phyloP scores from a whole-genome alignment of 352 stramenopile genomes.

The Pythium scleroteichum region DNA sequence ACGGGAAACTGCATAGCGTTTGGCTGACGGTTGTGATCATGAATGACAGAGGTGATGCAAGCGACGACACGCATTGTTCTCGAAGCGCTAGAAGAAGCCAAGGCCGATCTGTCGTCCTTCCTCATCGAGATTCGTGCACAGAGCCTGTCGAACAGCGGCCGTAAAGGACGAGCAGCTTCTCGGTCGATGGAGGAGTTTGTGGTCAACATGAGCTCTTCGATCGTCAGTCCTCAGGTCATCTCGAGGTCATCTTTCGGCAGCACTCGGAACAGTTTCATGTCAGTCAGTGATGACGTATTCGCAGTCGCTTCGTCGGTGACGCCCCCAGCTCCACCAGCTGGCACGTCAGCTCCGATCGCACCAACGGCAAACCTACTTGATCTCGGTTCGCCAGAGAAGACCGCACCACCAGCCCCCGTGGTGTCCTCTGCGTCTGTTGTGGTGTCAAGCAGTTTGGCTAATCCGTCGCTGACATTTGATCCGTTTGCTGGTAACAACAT shows the following conservation, averaged over 20 bases:
- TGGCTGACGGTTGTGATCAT: too few relatives aligned
- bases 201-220: slow-evolving; percentile 55
- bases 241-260: not conserved
- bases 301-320: slow-evolving; percentile 6
- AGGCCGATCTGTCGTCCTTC: slow-evolving; percentile 60
- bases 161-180: slow-evolving; percentile 49
- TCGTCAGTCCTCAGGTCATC: slow-evolving; percentile 21
- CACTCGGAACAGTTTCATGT: slow-evolving; percentile 26
- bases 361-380: slow-evolving; percentile 13
- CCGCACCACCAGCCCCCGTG: not conserved
- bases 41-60: slow-evolving; percentile 74
- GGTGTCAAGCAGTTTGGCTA: slow-evolving; percentile 11
- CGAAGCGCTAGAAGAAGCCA: slow-evolving; percentile 70
- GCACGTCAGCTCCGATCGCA: not conserved
- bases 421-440: not conserved
- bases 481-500: slow-evolving; percentile 73
- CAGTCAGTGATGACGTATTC: slow-evolving; percentile 19
- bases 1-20: too few relatives aligned
- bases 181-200: slow-evolving; percentile 74
- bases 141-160: slow-evolving; percentile 39
- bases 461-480: slow-evolving; percentile 35
- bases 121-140: slow-evolving; percentile 63
- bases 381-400: slow-evolving; percentile 4
- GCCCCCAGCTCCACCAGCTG: slow-evolving; percentile 3
- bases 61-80: slow-evolving; percentile 66